Evolutionary conservation across 2,329 filamentous ascomycete species (phyloP).

Genomic region (Raffaelea albimanens): DNA sequence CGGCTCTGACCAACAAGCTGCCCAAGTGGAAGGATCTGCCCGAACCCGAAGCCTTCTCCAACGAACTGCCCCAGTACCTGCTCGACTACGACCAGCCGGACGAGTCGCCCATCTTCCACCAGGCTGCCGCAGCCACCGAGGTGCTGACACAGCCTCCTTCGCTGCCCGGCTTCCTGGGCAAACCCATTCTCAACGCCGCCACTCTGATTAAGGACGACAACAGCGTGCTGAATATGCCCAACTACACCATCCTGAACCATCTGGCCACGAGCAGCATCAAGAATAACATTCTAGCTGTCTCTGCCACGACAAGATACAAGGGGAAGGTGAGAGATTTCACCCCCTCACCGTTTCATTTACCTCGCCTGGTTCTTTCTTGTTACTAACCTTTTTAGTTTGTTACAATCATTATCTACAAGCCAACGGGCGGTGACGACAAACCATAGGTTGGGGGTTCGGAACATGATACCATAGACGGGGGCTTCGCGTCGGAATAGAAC

Average conservation of each 20-base stretch:
- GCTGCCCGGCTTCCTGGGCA: slow-evolving; percentile 82
- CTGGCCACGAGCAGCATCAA: slow-evolving; percentile 97
- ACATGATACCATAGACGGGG: neutral
- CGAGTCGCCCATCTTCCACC: slow-evolving; percentile 63
- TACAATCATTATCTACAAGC: slow-evolving; percentile 96
- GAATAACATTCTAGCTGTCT: slow-evolving; percentile 88
- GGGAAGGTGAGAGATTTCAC: slow-evolving; percentile 57
- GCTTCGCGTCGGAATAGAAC: no score
- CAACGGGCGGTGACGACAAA: slow-evolving; percentile 51
- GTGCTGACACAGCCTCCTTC: slow-evolving; percentile 76
- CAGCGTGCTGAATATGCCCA: slow-evolving; percentile 92
- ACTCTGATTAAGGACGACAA: slow-evolving; percentile 96
- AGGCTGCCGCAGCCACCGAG: slow-evolving; percentile 64
- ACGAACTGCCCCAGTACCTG: slow-evolving; percentile 73
- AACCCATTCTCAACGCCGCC: slow-evolving; percentile 86
- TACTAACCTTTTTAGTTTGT: slow-evolving; percentile 63
- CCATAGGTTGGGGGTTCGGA: neutral
- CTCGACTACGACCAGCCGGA: slow-evolving; percentile 79
- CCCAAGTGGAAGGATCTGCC: slow-evolving; percentile 46
- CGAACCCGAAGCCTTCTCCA: slow-evolving; percentile 54
- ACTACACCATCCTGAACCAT: slow-evolving; percentile 94
- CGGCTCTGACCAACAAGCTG: slow-evolving; percentile 18
- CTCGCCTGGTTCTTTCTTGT: neutral
- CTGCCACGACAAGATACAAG: slow-evolving; percentile 94
- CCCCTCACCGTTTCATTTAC: neutral